Evolutionary conservation across 2,329 filamentous ascomycete species (phyloP), one percentile per base, ranked within the genome.

Genomic region (Sarocladium kiliense): DNA sequence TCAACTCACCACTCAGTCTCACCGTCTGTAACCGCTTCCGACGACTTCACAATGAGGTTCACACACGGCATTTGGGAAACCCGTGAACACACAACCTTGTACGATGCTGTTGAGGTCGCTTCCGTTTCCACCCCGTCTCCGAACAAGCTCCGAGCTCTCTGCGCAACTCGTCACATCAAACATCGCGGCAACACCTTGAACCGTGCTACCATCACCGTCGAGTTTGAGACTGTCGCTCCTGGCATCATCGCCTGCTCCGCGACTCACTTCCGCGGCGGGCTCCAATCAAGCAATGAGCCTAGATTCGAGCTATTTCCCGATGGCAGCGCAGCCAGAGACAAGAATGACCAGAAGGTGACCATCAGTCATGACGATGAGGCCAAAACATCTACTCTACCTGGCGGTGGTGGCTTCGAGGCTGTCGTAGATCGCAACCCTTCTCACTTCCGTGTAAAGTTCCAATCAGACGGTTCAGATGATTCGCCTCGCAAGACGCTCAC

Each of bases 111-210:
- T 16, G 47, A 51, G 47, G 30, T 36, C 19, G 47, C 30, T 10
- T 51, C 47, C 30, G 27, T 51, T 10, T 19, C 47, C 2, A 34
- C 27, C 11, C 47, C 47, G 7, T 34, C 47, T 18, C 11, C 26
- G 16, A 34, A 32, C 18, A 51, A 51, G 18, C 47, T 51, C 10
- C 47, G 47, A n/a, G 47, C 47, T 21, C 71, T 84, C 2, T 85
- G 80, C 60, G 81, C 81, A 3, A 80, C 77, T 2, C 76, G 70
- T 58, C 75, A 80, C 57, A 79, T 84, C 56, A 68, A 69, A 23
- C 73, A 73, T 6, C 74, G 81, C 39, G 77, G 79, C 41, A 78
- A 84, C 62, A 80, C 77, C 2, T 68, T 84, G 53, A 84, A 84
- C 61, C 66, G 78, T 54, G 73, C 75, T 27, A 84, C 80, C 3